Evolutionary conservation across 2,329 filamentous ascomycete genomes (phyloP).

Genomic region (Lanzia echinophila): DNA sequence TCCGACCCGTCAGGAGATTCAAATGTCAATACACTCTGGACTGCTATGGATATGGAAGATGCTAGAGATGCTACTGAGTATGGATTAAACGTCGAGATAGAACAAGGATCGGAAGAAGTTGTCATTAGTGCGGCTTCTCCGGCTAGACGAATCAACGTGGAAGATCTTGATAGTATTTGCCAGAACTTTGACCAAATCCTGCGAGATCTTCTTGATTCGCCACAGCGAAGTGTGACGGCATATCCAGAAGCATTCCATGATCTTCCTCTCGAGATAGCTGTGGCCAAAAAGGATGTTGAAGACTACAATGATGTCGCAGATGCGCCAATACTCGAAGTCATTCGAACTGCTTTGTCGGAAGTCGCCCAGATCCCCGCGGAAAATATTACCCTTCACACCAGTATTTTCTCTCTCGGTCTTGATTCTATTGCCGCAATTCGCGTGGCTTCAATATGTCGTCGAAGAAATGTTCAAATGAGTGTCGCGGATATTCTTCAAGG

Average conservation of each 20-base stretch:
- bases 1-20: neutral
- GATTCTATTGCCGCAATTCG: conserved; percentile 1
- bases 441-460: neutral
- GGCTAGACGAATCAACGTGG: neutral
- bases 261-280: neutral
- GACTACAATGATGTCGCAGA: neutral
- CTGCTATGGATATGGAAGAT: neutral
- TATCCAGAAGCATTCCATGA: neutral
- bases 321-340: neutral
- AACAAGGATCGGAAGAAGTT: neutral
- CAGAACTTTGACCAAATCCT: neutral
- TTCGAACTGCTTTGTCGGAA: neutral
- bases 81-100: conserved; percentile 1
- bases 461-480: neutral
- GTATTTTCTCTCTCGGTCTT: neutral
- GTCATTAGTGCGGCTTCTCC: neutral
- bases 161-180: conserved; percentile 1
- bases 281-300: neutral
- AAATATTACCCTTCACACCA: neutral
- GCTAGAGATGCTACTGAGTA: conserved; percentile 4
- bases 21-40: neutral
- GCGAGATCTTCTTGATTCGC: conserved; percentile 1
- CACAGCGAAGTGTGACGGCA: neutral
- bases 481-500: conserved; percentile 1
- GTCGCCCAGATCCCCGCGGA: neutral